Percentiles rank a stretch among this genome's conserved stretches.
phyloP scores from a whole-genome alignment of 352 stramenopile species.

The Pythium brachiatum region DNA sequence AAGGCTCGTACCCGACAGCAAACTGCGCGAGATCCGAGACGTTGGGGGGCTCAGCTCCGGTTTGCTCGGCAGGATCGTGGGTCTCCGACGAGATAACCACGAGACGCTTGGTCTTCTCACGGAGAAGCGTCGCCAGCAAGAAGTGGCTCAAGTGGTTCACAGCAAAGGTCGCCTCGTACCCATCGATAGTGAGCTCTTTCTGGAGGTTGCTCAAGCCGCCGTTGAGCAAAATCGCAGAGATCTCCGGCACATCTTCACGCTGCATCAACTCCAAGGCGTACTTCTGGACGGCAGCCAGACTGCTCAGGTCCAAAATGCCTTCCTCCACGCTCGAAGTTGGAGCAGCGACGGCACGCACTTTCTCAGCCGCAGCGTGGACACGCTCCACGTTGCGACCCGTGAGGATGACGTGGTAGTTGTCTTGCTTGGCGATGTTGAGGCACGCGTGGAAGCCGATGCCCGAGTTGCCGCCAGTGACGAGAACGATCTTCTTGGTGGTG shows the following conservation, averaged over 20 bases:
- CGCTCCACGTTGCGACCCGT: constrained; percentile 27
- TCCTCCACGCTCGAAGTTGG: constrained; percentile 22
- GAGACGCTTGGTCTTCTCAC: constrained; percentile 24
- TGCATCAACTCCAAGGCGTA: constrained; percentile 23
- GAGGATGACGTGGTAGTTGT: constrained; percentile 35
- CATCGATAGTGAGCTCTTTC: constrained; percentile 29
- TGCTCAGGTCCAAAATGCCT: constrained; percentile 34
- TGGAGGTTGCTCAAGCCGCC: constrained; percentile 25
- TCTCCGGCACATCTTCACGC: constrained; percentile 24
- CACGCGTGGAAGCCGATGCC: constrained; percentile 36
- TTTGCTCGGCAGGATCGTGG: constrained; percentile 33
- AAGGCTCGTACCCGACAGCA: constrained; percentile 28
- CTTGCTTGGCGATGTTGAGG: constrained; percentile 26
- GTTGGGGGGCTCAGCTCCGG: constrained; percentile 14
- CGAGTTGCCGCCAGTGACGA: constrained; percentile 38
- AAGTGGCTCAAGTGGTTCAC: constrained; percentile 51
- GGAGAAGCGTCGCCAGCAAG: constrained; percentile 32
- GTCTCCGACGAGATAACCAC: constrained; percentile 26
- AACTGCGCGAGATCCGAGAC: constrained; percentile 28
- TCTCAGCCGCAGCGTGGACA: constrained; percentile 24
- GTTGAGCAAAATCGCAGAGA: constrained; percentile 43
- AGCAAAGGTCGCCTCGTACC: constrained; percentile 38
- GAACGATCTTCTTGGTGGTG: constrained; percentile 21
- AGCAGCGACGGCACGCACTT: constrained; percentile 20
- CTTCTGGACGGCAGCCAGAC: constrained; percentile 25